These are phyloP conservation scores for Mrakia gelida DNA, from an alignment of 768 basidiomycete genomes.

Conservation along the genomic window DNA sequence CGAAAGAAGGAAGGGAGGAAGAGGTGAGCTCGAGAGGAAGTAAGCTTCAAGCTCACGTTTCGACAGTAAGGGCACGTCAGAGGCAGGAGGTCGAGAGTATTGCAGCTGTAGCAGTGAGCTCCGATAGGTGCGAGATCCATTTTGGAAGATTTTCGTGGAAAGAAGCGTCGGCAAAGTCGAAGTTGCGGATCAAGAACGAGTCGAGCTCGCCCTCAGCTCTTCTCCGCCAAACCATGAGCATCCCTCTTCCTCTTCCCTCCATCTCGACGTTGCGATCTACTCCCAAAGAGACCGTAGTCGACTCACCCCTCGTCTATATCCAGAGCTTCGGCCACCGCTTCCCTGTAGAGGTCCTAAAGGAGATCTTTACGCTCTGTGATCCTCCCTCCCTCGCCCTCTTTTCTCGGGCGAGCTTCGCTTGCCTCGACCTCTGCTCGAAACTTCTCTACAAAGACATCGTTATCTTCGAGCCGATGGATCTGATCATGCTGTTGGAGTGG, in stretches of 20 bases:
- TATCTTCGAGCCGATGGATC: no score
- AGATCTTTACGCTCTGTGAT: no score
- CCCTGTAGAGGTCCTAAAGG: background rate
- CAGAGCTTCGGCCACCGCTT: background rate
- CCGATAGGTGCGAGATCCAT: conserved; percentile 14
- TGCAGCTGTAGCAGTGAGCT: conserved; percentile 13
- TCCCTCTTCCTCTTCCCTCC: background rate
- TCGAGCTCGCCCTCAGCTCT: background rate
- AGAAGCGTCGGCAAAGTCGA: background rate
- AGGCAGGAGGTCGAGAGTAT: conserved; percentile 5
- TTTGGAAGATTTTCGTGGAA: background rate
- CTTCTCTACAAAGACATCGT: no score
- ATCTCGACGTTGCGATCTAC: background rate
- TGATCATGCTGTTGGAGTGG: no score
- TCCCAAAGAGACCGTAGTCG: no score
- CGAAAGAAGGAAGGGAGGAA: background rate
- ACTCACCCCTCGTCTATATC: no score
- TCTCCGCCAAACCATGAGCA: background rate
- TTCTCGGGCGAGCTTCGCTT: no score
- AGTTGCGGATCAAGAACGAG: background rate
- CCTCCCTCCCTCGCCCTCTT: no score
- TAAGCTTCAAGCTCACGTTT: background rate
- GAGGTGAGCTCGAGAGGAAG: background rate
- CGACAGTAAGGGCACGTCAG: conserved; percentile 1
- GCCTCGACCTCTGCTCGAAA: no score